A percentile compares a stretch with the other conserved stretches of the same genome.
These are phyloP conservation scores for Zymoseptoria passerinii DNA, from an alignment of 2,329 filamentous ascomycete species.

Conservation along the genomic window DNA sequence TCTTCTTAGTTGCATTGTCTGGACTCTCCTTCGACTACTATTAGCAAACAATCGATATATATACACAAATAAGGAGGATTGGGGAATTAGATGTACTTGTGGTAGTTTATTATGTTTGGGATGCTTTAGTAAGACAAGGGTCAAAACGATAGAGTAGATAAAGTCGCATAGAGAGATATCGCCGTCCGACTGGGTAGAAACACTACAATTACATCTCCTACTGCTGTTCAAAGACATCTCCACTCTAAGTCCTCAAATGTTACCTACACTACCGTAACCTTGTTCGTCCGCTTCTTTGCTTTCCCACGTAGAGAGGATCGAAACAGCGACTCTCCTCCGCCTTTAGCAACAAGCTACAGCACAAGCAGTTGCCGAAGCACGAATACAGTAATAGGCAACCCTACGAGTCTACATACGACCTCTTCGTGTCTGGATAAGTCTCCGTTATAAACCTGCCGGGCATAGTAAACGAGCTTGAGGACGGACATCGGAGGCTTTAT, in stretches of 20 bases:
- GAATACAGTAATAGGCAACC: neutral
- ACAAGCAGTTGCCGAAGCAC: neutral
- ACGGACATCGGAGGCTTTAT: too few species aligned
- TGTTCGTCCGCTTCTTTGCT: neutral
- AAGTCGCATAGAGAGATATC: neutral
- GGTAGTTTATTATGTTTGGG: neutral
- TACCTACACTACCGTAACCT: neutral
- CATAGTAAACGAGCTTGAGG: too few species aligned
- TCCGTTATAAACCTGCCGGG: too few species aligned
- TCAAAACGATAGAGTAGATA: neutral
- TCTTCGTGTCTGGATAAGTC: too few species aligned
- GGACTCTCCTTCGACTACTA: neutral
- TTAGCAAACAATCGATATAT: neutral
- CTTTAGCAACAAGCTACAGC: neutral
- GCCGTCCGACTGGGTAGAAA: neutral
- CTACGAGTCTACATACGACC: neutral
- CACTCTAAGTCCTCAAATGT: neutral
- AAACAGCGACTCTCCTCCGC: neutral
- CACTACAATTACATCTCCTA: neutral
- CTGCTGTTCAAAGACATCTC: neutral
- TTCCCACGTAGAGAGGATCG: neutral
- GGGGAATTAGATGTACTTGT: neutral
- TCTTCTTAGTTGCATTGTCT: neutral
- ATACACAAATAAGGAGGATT: neutral
- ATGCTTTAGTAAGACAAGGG: neutral